These are phyloP conservation scores for Lasiodiplodia hormozganensis DNA, from an alignment of 2,329 filamentous ascomycete species.

Conservation along the genomic window DNA sequence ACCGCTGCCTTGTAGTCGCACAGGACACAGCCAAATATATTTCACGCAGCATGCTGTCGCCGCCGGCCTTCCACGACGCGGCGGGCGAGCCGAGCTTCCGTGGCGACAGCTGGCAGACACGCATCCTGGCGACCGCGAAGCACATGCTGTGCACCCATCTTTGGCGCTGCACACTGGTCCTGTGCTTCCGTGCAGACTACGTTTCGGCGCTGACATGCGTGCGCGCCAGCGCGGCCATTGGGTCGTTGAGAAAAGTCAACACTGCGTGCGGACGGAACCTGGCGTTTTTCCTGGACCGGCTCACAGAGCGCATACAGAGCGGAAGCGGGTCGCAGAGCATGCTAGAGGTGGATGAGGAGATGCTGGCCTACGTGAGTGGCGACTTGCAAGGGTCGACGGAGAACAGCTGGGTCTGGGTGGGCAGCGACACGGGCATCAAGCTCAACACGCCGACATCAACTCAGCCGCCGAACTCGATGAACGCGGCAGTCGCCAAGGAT, in stretches of 20 bases:
- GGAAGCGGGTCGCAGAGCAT: slow-evolving; percentile 47
- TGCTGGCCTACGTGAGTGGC: slow-evolving; percentile 83
- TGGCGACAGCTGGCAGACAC: slow-evolving; percentile 57
- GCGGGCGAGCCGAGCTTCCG: slow-evolving; percentile 29
- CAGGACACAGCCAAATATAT: slow-evolving; percentile 81
- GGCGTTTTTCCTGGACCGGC: slow-evolving; percentile 75
- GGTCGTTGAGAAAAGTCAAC: slow-evolving; percentile 74
- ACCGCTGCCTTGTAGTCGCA: slow-evolving; percentile 76
- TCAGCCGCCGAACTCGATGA: slow-evolving; percentile 28
- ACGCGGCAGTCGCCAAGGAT: slow-evolving; percentile 13
- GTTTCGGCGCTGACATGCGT: slow-evolving; percentile 76
- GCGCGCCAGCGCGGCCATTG: slow-evolving; percentile 73
- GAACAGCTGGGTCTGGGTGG: slow-evolving; percentile 81
- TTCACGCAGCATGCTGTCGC: slow-evolving; percentile 65
- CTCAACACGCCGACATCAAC: slow-evolving; percentile 26
- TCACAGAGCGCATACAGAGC: slow-evolving; percentile 64
- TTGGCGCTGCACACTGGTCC: slow-evolving; percentile 83
- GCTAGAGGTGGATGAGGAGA: slow-evolving; percentile 78
- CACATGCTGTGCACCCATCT: slow-evolving; percentile 81
- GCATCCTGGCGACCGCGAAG: slow-evolving; percentile 71
- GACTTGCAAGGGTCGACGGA: slow-evolving; percentile 84
- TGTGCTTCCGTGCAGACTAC: slow-evolving; percentile 77
- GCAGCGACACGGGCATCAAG: slow-evolving; percentile 51
- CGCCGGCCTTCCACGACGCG: slow-evolving; percentile 36
- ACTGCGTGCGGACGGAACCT: slow-evolving; percentile 81